Base-by-base conservation (phyloP, 2,329 filamentous ascomycete species). In the Chlorencoelia australis region DNA sequence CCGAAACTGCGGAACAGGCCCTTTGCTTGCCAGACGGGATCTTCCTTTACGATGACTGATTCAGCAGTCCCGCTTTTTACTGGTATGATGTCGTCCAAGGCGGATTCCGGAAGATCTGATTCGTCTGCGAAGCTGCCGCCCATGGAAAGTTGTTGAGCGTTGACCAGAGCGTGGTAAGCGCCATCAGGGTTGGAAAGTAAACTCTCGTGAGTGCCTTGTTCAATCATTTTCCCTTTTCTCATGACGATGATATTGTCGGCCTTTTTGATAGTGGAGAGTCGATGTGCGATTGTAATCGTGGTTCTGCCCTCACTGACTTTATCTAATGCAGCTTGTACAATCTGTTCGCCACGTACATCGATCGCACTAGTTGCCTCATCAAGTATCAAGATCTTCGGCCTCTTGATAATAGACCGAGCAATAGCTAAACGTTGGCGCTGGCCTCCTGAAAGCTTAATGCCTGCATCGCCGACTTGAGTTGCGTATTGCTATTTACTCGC, bases 231-330 rank as follows among this genome's bases (percentile, higher is more conserved):
- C 13, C 86, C 85, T 41, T 79, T 73, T 42, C 82, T 69, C 33
- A 93, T 58, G 1, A 93, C 85, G 5, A 87, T 65, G 37, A 93
- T 91, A 22, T 76, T 73, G 51, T 93, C 79, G 2, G 85, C 84
- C 44, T 81, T 74, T 54, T 77, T 79, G 48, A 86, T 67, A 61
- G 89, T 96, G 1, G 86, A 93, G 7, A 96, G 68, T 47, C 88
- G 79, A 61, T 96, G 89, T 30, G 88, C 88, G 57, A 95, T 94
- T 4, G 86, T 83, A 48, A 95, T 93, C 2, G 88, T 94, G 1
- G 89, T 95, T 2, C 75, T 62, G 27, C 67, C 66, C 29, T 63
- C 57, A 1, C 71, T 72, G 1, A 77, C 63, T n/a, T 62, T 59
- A 41, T 69, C 66, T 11, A 76, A 59, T 0, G 71, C 71, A 19